Evolutionary conservation across 345 rosid genomes (phyloP), one percentile per base, ranked within the genome.

Genomic region (Corymbia maculata): DNA sequence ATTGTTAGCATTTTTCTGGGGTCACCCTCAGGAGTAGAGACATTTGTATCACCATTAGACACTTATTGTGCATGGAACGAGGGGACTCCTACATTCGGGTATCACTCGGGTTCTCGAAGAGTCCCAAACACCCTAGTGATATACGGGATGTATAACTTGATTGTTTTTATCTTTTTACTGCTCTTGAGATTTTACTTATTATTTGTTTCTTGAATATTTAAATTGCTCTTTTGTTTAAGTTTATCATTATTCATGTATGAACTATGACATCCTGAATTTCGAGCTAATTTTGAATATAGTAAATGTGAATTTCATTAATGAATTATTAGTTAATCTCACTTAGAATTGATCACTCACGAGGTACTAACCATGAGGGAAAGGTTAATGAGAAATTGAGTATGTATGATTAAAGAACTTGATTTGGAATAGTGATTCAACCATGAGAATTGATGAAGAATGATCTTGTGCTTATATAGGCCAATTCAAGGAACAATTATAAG

Each of bases 11-110:
- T 61, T 61, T 61, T 4, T 1, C 4, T 61, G 13, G 32, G 11
- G 32, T 6, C 7, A 61, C 32, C 8, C 13, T 61, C 4, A 11
- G 16, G 28, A 13, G 16, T 61, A 61, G 68, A 28, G 16, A 61
- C 0, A 0, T 61, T 15, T 26, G 4, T 28, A 3, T 61, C 1
- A 7, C 8, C 8, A 6, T 0, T 61, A 61, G 68, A 13, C 28
- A 12, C 0, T 3, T 13, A 4, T 26, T 3, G 28, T 0, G 32
- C 26, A 7, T 26, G 14, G 28, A 14, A 61, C 1, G 4, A 61
- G 4, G 0, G 32, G 16, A 28, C 6, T 61, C 4, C 4, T 61
- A 28, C 17, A 13, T 61, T 28, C 8, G 2, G 32, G 70, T 15
- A 28, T 28, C 28, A 61, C 42, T 30, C 5, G 42, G 0, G 42